Evolutionary conservation across 2,329 filamentous ascomycete species (phyloP), one percentile per base, ranked within the genome.

Genomic region (Seiridium unicorne): DNA sequence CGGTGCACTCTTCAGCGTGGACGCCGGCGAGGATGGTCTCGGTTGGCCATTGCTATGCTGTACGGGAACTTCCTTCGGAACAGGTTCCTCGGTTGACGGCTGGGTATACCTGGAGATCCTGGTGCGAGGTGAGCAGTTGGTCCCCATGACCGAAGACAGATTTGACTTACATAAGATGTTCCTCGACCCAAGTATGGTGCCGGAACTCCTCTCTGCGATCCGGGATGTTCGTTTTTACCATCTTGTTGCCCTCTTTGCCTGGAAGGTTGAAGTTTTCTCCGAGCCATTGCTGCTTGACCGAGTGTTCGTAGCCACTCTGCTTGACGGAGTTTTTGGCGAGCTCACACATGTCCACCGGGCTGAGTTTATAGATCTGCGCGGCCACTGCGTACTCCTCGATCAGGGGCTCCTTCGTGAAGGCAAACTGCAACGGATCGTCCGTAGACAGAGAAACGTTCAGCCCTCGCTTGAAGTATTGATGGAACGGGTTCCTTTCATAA

Each of bases 301-400:
- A 84, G 68, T 90, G 82, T 73, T 99, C 95, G 70, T 96, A 99
- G 5, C 95, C 95, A 72, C 92, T 96, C 74, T 99, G 95, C 68
- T 89, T 87, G 46, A 99, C 95, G 8, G 92, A 97, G 73, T 98
- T 94, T 77, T 97, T 97, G 32, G 95, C 95, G 60, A 99, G 77
- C 77, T 99, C 95, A 72, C 95, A 98, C 95, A 99, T 99, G 70
- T 99, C 95, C 3, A 98, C 93, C 1, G 94, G 90, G 70, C 89
- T 96, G 44, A 99, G 86, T 77, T 98, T 98, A 79, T 98, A 99
- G 61, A 99, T 99, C 76, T 99, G 95, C 4, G 95, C 95, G 3
- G 95, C 95, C 7, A 99, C 95, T 0, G 94, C 93, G 71, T 99
- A 99, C 72, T 99, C 95, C 74, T 99, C 95, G 66, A 99, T 99